Percentiles rank a stretch among this genome's conserved stretches.
These are phyloP conservation scores for Talaromyces funiculosus DNA, from an alignment of 2,329 filamentous ascomycete genomes.

Conservation along the genomic window DNA sequence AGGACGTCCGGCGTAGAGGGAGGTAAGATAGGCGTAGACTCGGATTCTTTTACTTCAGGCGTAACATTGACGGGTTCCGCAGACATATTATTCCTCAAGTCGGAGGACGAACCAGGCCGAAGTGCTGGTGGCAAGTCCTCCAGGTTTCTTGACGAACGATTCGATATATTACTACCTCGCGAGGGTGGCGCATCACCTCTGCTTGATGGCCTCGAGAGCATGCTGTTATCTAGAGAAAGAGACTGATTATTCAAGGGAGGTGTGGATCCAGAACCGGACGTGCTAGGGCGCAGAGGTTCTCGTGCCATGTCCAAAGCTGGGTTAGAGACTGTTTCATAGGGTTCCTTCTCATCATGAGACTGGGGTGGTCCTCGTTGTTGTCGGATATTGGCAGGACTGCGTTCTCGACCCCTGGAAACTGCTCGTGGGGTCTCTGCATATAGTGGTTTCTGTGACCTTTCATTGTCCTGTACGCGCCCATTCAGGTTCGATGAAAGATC, in stretches of 20 bases:
- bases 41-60: conserved; percentile 17
- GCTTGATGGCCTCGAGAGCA: conserved; percentile 26
- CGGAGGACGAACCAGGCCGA: conserved; percentile 18
- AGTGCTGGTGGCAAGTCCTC: conserved; percentile 21
- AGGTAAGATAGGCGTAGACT: not conserved
- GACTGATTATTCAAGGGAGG: conserved; percentile 17
- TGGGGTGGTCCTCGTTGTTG: conserved; percentile 23
- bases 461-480: not conserved
- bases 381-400: conserved; percentile 18
- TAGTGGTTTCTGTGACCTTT: not conserved
- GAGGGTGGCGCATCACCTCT: conserved; percentile 21
- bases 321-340: conserved; percentile 19
- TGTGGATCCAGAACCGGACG: conserved; percentile 22
- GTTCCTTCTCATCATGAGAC: conserved; percentile 24
- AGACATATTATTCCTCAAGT: conserved; percentile 3
- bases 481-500: not conserved
- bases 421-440: conserved; percentile 13
- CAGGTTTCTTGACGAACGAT: conserved; percentile 15
- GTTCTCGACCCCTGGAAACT: conserved; percentile 18
- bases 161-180: conserved; percentile 26
- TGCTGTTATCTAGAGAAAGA: conserved; percentile 26
- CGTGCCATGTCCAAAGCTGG: conserved; percentile 16
- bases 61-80: not conserved
- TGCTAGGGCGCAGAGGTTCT: conserved; percentile 27
- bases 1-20: not conserved